phyloP scores from a whole-genome alignment of 441 rosid genomes.

The Gossypium schwendimanii region DNA sequence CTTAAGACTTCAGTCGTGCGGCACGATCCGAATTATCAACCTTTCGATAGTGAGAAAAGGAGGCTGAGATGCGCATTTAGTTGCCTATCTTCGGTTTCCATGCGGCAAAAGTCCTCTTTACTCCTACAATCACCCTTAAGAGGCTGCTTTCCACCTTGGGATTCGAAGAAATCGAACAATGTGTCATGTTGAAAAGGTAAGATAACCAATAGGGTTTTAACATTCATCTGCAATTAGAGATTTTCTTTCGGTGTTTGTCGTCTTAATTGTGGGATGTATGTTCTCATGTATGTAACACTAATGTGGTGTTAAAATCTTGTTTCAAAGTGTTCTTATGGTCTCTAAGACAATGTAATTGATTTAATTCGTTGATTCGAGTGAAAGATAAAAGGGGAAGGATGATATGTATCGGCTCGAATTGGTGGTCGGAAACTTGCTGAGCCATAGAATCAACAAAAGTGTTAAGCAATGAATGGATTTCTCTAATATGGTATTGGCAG shows the following conservation, averaged over 20 bases:
- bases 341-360: background rate
- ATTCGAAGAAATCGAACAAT: constrained; percentile 43
- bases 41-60: constrained; percentile 42
- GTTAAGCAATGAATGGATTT: too few species aligned
- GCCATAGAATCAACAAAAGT: background rate
- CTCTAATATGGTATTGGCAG: too few species aligned
- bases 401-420: background rate
- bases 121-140: constrained; percentile 53
- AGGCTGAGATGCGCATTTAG: constrained; percentile 40
- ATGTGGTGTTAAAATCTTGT: background rate
- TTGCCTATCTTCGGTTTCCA: constrained; percentile 53
- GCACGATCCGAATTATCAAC: constrained; percentile 33
- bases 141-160: constrained; percentile 61
- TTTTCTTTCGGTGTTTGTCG: background rate
- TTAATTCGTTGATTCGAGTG: background rate
- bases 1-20: constrained; percentile 41
- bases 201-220: background rate
- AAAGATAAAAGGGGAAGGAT: background rate
- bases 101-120: constrained; percentile 50
- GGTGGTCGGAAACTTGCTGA: background rate
- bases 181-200: constrained; percentile 61
- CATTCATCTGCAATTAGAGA: background rate
- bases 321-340: background rate
- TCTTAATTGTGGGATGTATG: background rate
- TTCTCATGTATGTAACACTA: background rate